Conservation (phyloP, 208 protist genomes). For the Wallacemonas sp. region DNA sequence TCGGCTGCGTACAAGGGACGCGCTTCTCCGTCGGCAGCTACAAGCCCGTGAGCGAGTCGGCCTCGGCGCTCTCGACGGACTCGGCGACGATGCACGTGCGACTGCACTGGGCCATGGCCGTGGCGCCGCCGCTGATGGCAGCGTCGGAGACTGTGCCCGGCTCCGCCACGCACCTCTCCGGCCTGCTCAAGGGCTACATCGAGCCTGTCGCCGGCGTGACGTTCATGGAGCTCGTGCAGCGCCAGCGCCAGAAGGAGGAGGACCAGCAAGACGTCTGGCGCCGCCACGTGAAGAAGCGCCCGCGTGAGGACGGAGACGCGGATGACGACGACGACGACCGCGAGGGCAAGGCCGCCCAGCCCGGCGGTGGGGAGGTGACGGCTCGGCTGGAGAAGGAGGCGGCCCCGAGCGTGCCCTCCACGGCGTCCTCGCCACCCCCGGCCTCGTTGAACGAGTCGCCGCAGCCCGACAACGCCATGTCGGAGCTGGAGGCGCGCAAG, state of each 20-base stretch:
- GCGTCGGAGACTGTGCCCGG: neutral
- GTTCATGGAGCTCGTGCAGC: slow-evolving; percentile 23
- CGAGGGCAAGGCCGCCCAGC: neutral
- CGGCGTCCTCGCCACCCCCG: neutral
- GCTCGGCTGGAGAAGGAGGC: neutral
- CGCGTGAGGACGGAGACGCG: slow-evolving; percentile 21
- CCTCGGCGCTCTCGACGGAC: slow-evolving; percentile 28
- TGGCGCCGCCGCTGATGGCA: slow-evolving; percentile 37
- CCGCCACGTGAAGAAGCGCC: slow-evolving; percentile 25
- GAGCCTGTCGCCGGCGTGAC: slow-evolving; percentile 25
- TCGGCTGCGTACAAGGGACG: slow-evolving; percentile 44
- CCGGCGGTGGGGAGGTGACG: neutral
- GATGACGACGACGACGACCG: slow-evolving; percentile 23
- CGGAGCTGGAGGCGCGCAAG: slow-evolving; percentile 46
- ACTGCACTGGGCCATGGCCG: slow-evolving; percentile 58
- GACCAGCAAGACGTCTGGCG: slow-evolving; percentile 12
- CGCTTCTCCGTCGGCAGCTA: slow-evolving; percentile 46
- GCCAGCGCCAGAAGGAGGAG: slow-evolving; percentile 23
- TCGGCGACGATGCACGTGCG: slow-evolving; percentile 50
- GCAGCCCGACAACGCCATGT: slow-evolving; percentile 13
- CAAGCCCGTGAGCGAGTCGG: slow-evolving; percentile 10
- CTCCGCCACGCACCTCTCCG: slow-evolving; percentile 13
- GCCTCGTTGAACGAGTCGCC: neutral
- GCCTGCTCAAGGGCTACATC: slow-evolving; percentile 42
- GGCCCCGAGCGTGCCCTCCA: neutral